Base-by-base conservation (phyloP, 805 yeast genomes). In the Candida xiaguanensis region DNA sequence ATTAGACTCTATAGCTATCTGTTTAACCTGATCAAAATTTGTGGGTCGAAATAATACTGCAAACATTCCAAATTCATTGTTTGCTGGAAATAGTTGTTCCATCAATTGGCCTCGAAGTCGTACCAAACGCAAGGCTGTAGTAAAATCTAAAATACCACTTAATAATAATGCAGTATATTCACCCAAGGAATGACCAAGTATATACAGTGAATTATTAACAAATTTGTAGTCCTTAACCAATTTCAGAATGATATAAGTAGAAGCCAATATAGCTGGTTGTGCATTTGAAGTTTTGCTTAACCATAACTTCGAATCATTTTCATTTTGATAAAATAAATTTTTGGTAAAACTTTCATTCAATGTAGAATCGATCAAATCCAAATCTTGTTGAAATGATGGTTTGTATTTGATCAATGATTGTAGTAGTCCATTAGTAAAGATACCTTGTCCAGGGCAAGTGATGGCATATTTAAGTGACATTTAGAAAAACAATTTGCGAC, bases 161-260 rank as follows among this genome's bases (percentile, higher is more conserved):
- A 65, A 55, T 2, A 60, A 48, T 34, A 63, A 53, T 1, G 77
- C 75, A 2, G 77, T 58, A 48, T 67, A 74, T 49, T 75, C 78
- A 4, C 80, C 80, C 20, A 75, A 55, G 2, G 78, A 74, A 48
- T 75, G 80, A 32, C 80, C 80, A 45, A 69, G 37, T 3, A 63
- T 45, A 42, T 46, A 62, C 14, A 23, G 13, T 9, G 57, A 43
- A 5, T 46, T 41, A 1, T 43, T 36, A 2, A 48, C 36, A 16
- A 59, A 42, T 38, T 53, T 49, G 3, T 54, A 34, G 15, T 47
- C 37, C 5, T 51, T 48, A 14, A 60, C 5, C 9, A 58, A 34
- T 16, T 55, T 47, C 42, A 47, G 49, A 8, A 62, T 52, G 3
- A 66, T 52, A 36, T 51, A 58, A 17, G 75, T 63, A 3, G 75